Conservation (phyloP, 345 rosid genomes). For the Brassica incana region DNA sequence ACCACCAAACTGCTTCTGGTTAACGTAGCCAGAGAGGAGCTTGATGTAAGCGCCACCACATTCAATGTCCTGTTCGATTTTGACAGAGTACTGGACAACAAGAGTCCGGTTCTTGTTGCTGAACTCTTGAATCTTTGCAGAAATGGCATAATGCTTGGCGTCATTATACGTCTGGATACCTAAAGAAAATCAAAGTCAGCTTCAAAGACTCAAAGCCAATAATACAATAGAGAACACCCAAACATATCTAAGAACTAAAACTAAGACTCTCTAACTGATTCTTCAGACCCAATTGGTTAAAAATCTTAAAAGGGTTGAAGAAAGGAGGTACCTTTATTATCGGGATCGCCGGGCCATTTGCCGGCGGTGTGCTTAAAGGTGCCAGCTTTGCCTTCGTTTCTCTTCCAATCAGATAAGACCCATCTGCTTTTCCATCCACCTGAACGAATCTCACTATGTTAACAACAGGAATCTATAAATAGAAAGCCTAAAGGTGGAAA, state of each 20-base stretch:
- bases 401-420: constrained; percentile 88
- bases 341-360: constrained; percentile 80
- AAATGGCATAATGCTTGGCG: constrained; percentile 82
- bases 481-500: neutral
- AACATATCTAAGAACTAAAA: no score
- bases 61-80: constrained; percentile 87
- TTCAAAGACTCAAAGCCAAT: neutral
- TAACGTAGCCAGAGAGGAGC: constrained; percentile 91
- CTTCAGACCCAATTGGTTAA: neutral
- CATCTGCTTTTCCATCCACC: constrained; percentile 95
- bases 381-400: constrained; percentile 84
- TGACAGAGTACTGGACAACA: constrained; percentile 83
- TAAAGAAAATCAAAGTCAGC: constrained; percentile 9
- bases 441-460: constrained; percentile 30
- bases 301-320: neutral
- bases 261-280: neutral
- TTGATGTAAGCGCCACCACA: constrained; percentile 97
- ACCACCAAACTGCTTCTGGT: constrained; percentile 98
- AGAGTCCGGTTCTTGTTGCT: constrained; percentile 85
- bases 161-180: constrained; percentile 88
- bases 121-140: constrained; percentile 87
- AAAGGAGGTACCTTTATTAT: constrained; percentile 61
- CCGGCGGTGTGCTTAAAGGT: constrained; percentile 82
- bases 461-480: neutral
- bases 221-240: no score